Evolutionary conservation across 2,329 filamentous ascomycete species (phyloP), one percentile per base, ranked within the genome.

Genomic region (Fusarium hostae): DNA sequence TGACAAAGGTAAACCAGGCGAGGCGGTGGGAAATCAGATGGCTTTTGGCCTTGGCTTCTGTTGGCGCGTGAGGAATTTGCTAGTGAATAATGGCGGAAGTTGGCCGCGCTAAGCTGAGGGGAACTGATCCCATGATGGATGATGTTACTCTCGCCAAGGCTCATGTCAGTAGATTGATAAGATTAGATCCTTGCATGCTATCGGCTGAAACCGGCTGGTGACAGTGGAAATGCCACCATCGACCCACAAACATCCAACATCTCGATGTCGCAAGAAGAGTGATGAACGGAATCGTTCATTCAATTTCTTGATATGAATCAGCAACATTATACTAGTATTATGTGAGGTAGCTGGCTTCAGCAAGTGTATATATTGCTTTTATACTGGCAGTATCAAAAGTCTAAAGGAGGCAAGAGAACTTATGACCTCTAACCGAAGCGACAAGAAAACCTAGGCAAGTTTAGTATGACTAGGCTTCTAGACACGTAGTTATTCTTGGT

Each of bases 131-230:
- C 70, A 75, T 78, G 75, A 77, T 78, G 75, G 75, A 77, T 78
- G 75, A 76, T 75, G 72, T 41, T 56, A 58, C 47, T 56, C 59
- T 48, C 35, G 56, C 69, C 67, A 74, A 72, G 66, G 41, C 54
- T 15, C 52, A 48, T 24, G 22, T n/a, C 56, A 47, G 16, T 58
- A 78, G 79, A 81, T 81, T 81, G 79, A 81, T 81, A 79, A 81
- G 79, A 81, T 81, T 79, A 81, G 79, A 81, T 80, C 73, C 64
- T 59, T 61, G 64, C 45, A 30, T 22, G 15, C 26, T n/a, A 44
- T 63, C 63, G 70, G 62, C 63, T 62, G 61, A 72, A 72, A 69
- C 70, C 66, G 75, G 59, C 48, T 35, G 48, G 18, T 9, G n/a
- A 63, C 43, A 34, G 22, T 60, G 57, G 40, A 55, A 41, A 58